Percentiles rank a stretch among this genome's conserved stretches.
phyloP scores from a whole-genome alignment of 2,329 filamentous ascomycete species.

The Fusarium miscanthi region DNA sequence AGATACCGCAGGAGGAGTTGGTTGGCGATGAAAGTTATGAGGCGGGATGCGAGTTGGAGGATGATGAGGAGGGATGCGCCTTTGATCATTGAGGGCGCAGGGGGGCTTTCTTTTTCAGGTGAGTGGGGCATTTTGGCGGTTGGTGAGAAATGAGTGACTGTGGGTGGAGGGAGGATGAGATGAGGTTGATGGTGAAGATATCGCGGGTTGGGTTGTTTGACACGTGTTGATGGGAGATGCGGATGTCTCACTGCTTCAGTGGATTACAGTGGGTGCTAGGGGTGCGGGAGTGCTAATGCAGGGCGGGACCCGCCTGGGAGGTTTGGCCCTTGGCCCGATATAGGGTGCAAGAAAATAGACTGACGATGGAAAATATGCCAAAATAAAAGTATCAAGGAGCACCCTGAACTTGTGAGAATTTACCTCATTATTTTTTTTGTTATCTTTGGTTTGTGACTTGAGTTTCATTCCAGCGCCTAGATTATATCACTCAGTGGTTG shows the following conservation, averaged over 20 bases:
- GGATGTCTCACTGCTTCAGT: constrained; percentile 10
- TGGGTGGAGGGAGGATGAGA: background rate
- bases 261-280: constrained; percentile 4
- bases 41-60: constrained; percentile 87
- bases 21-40: constrained; percentile 90
- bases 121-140: constrained; percentile 8
- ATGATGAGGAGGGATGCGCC: constrained; percentile 88
- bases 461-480: background rate
- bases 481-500: background rate
- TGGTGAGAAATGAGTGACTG: background rate
- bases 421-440: background rate
- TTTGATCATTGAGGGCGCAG: constrained; percentile 60
- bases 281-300: background rate
- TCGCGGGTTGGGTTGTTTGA: constrained; percentile 10
- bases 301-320: background rate
- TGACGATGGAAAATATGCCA: background rate
- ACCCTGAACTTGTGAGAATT: background rate
- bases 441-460: background rate
- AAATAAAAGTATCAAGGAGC: background rate
- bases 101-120: background rate
- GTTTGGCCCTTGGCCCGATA: background rate
- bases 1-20: constrained; percentile 89
- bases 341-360: background rate
- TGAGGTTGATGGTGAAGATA: background rate
- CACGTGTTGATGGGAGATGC: constrained; percentile 27